These are phyloP conservation scores for Sugiyamaella marilandica DNA, from an alignment of 805 yeast species.

Conservation along the genomic window DNA sequence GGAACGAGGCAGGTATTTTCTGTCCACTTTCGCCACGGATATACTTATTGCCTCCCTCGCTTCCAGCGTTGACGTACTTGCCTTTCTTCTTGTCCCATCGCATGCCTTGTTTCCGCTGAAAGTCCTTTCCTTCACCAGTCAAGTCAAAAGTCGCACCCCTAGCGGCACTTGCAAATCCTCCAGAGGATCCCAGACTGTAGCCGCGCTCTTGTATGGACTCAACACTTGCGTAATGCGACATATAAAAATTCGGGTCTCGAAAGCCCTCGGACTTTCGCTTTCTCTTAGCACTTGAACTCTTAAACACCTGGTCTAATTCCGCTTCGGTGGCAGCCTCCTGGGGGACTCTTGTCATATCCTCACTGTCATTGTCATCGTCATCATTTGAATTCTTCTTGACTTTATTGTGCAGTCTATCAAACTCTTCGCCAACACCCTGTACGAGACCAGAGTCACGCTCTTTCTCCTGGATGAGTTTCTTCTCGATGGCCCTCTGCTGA, in stretches of 20 bases:
- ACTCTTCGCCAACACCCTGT: slow-evolving; percentile 9
- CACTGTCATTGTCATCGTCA: slow-evolving; percentile 3
- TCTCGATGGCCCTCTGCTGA: slow-evolving; percentile 69
- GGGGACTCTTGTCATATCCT: slow-evolving; percentile 36
- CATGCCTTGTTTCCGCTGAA: slow-evolving; percentile 61
- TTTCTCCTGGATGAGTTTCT: slow-evolving; percentile 13
- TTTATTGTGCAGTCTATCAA: background rate
- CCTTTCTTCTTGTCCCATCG: slow-evolving; percentile 94
- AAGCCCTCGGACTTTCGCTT: slow-evolving; percentile 45
- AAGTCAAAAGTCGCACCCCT: slow-evolving; percentile 82
- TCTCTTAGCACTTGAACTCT: slow-evolving; percentile 35
- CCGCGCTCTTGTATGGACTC: slow-evolving; percentile 78
- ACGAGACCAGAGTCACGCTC: slow-evolving; percentile 11
- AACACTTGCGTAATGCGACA: slow-evolving; percentile 86
- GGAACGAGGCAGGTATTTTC: slow-evolving; percentile 82
- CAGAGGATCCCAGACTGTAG: slow-evolving; percentile 40
- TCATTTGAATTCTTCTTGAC: background rate
- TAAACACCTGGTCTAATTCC: slow-evolving; percentile 36
- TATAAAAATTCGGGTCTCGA: slow-evolving; percentile 73
- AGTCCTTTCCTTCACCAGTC: slow-evolving; percentile 67
- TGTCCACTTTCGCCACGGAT: slow-evolving; percentile 95
- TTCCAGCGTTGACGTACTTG: slow-evolving; percentile 75
- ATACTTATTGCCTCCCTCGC: slow-evolving; percentile 59
- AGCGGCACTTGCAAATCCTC: slow-evolving; percentile 78
- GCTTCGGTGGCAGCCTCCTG: slow-evolving; percentile 13